These are phyloP conservation scores for Aureobasidium zeae DNA, from an alignment of 2,329 filamentous ascomycete species.

Conservation along the genomic window DNA sequence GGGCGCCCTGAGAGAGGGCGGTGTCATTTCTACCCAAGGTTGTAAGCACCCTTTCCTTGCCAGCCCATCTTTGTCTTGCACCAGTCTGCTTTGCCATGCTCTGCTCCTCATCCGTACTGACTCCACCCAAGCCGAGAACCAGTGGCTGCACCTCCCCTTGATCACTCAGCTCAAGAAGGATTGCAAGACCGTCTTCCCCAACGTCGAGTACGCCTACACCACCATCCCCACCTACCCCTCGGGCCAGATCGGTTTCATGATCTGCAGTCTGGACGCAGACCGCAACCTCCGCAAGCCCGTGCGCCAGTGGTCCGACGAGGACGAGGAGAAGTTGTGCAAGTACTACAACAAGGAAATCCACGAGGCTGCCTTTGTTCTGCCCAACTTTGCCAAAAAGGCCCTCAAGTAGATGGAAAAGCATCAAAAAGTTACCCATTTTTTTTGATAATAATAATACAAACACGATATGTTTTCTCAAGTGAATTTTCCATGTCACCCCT, in stretches of 20 bases:
- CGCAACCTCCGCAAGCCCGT: constrained; percentile 78
- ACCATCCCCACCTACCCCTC: constrained; percentile 98
- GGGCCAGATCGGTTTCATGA: constrained; percentile 99
- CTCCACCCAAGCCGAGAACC: constrained; percentile 71
- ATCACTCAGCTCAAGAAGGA: constrained; percentile 94
- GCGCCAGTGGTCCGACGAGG: constrained; percentile 70
- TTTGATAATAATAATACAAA: no score
- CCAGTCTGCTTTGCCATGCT: constrained; percentile 1
- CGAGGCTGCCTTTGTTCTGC: constrained; percentile 85
- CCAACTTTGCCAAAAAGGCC: constrained; percentile 80
- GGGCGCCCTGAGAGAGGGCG: constrained; percentile 83
- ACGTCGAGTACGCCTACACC: constrained; percentile 96
- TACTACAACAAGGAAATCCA: constrained; percentile 99
- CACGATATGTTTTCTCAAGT: no score
- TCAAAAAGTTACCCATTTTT: no score
- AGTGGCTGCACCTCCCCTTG: constrained; percentile 93
- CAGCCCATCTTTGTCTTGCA: constrained; percentile 21
- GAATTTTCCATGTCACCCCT: no score
- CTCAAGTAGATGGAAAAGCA: constrained; percentile 39
- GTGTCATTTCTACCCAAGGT: constrained; percentile 99
- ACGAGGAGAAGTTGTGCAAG: constrained; percentile 85
- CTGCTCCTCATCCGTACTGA: neutral
- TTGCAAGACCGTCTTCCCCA: constrained; percentile 94
- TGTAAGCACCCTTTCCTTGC: constrained; percentile 64
- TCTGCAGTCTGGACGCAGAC: constrained; percentile 89